Percentiles rank a stretch among this genome's conserved stretches.
These are phyloP conservation scores for Scedosporium boydii DNA, from an alignment of 2,329 filamentous ascomycete species.

Conservation along the genomic window DNA sequence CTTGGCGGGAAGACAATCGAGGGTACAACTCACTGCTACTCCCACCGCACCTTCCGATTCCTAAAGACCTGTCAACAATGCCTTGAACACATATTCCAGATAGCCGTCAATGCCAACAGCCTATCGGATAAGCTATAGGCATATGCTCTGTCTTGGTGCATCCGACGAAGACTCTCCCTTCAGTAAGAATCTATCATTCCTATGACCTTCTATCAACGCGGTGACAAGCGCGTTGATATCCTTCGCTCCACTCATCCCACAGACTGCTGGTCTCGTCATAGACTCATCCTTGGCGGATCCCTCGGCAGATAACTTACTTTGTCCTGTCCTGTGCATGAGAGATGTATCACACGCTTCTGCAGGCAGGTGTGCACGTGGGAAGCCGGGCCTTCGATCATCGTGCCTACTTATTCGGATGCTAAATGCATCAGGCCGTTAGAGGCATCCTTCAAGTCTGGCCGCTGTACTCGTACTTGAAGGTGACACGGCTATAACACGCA, in stretches of 20 bases:
- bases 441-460: neutral
- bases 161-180: no score
- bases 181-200: no score
- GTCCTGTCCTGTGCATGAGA: neutral
- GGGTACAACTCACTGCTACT: neutral
- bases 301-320: neutral
- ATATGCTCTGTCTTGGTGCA: no score
- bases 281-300: neutral
- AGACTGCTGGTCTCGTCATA: neutral
- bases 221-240: no score
- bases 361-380: constrained; percentile 4
- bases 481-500: neutral
- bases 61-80: neutral
- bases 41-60: neutral
- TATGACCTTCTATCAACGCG: no score
- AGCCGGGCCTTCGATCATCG: neutral
- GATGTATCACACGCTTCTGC: neutral
- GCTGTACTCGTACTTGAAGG: neutral
- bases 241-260: no score
- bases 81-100: neutral
- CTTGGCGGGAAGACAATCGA: neutral
- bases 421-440: neutral
- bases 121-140: no score
- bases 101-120: no score
- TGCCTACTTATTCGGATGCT: neutral